Percentiles rank a stretch among this genome's conserved stretches.
phyloP scores from a whole-genome alignment of 306 rosid genomes.

The Sophora flavescens region DNA sequence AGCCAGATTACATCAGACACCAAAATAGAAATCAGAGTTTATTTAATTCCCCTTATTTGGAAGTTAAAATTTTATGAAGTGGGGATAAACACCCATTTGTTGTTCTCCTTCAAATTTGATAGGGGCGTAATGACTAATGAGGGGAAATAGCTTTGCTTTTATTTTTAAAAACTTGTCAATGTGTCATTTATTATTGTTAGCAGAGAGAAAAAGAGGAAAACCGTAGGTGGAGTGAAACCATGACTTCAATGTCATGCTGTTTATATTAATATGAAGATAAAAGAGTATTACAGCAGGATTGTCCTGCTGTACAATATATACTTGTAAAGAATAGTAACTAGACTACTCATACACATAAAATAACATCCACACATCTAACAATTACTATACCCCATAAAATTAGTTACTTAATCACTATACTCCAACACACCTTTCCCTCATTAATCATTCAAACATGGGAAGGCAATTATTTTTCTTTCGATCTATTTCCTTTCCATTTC shows the following conservation, averaged over 20 bases:
- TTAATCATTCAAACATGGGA: not conserved
- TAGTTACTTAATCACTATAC: too few species aligned
- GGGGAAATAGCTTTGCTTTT: not conserved
- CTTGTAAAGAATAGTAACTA: too few species aligned
- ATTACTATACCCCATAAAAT: not conserved
- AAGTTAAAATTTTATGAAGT: not conserved
- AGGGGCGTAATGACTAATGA: not conserved
- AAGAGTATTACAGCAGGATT: too few species aligned
- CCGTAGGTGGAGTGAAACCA: too few species aligned
- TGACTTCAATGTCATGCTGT: not conserved
- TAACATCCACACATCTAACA: too few species aligned
- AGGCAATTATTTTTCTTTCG: not conserved
- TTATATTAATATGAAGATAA: too few species aligned
- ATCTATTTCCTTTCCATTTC: slow-evolving; percentile 34
- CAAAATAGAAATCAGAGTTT: not conserved
- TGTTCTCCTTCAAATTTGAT: not conserved
- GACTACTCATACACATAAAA: not conserved
- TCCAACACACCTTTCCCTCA: too few species aligned
- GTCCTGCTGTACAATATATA: too few species aligned
- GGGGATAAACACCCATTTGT: not conserved
- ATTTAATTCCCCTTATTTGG: slow-evolving; percentile 9
- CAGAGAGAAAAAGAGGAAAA: too few species aligned
- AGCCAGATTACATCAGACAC: not conserved
- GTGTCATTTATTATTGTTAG: not conserved
- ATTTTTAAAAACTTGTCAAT: not conserved